A percentile compares a stretch with the other conserved stretches of the same genome.
These are phyloP conservation scores for Tricholoma matsutake DNA, from an alignment of 768 basidiomycete species.

Conservation along the genomic window DNA sequence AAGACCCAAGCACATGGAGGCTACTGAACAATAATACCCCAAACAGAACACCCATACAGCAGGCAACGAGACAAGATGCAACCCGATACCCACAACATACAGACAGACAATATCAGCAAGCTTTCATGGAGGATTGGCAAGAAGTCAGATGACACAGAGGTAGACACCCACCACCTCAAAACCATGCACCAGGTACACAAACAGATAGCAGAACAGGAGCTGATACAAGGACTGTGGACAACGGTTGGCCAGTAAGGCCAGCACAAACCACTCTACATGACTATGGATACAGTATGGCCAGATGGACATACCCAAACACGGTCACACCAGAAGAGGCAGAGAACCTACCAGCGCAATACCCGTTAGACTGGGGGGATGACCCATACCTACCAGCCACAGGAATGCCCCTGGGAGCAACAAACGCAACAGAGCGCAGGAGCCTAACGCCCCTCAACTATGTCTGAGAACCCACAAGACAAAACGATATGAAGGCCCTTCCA, in stretches of 20 bases:
- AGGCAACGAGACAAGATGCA: not conserved
- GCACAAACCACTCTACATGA: not conserved
- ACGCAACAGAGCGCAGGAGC: not conserved
- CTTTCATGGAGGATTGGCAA: no score
- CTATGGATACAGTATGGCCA: not conserved
- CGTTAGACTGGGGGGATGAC: not conserved
- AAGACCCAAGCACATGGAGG: conserved; percentile 8
- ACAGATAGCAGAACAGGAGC: no score
- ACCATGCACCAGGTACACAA: no score
- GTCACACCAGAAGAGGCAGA: not conserved
- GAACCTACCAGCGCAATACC: not conserved
- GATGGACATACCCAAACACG: not conserved
- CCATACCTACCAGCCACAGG: not conserved
- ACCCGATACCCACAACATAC: not conserved
- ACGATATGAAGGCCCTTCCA: not conserved
- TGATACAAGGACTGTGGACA: no score
- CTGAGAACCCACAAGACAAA: not conserved
- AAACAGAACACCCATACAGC: not conserved
- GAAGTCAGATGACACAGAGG: no score
- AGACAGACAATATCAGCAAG: not conserved
- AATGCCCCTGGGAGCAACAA: not conserved
- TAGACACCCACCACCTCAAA: no score
- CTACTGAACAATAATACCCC: not conserved
- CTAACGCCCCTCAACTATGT: not conserved
- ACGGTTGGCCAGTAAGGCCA: not conserved